A percentile compares a stretch with the other conserved stretches of the same genome.
phyloP scores from a whole-genome alignment of 2,329 filamentous ascomycete species.

The Bipolaris oryzae region DNA sequence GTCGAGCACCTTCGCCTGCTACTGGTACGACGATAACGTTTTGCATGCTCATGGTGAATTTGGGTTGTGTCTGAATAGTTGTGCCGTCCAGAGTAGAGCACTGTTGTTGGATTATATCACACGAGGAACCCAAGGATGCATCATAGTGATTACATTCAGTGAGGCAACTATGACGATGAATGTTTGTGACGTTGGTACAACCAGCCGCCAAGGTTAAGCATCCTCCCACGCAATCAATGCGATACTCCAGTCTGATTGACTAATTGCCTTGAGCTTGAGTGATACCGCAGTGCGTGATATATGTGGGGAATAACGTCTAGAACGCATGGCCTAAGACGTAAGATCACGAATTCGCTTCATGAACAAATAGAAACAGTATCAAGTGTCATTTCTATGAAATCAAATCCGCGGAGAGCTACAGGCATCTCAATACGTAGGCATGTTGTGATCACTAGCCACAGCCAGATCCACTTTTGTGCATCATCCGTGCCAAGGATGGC shows the following conservation, averaged over 20 bases:
- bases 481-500: background rate
- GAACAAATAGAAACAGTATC: background rate
- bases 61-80: background rate
- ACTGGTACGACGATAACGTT: background rate
- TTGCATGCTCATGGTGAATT: background rate
- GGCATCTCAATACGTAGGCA: background rate
- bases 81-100: background rate
- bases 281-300: background rate
- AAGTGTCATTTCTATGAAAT: background rate
- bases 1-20: background rate
- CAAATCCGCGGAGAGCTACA: background rate
- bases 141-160: slow-evolving; percentile 2
- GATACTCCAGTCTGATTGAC: background rate
- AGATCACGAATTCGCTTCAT: background rate
- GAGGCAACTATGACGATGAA: background rate
- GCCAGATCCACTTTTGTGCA: background rate
- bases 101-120: background rate
- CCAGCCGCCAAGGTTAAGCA: background rate
- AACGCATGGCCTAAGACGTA: background rate
- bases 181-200: background rate
- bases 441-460: background rate
- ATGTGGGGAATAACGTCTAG: background rate
- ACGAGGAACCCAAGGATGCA: background rate
- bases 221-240: background rate
- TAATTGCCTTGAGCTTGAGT: background rate